Percentiles rank a stretch among this genome's conserved stretches.
Evolutionary conservation across 495 filamentous ascomycete genomes (phyloP).

Genomic region (Talaromyces stipitatus): DNA sequence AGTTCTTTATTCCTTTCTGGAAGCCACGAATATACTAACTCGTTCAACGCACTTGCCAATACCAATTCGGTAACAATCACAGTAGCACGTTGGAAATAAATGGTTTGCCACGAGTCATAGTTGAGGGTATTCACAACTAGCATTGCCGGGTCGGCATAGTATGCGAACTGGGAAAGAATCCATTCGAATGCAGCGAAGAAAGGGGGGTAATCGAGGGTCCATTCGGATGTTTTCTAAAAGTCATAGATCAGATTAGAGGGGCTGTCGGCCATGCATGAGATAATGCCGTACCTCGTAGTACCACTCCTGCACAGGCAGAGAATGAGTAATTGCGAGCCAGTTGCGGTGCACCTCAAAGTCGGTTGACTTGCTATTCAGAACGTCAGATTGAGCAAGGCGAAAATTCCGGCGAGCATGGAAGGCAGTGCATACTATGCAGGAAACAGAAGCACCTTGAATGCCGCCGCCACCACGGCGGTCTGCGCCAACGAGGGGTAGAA

Average conservation of each 20-base stretch:
- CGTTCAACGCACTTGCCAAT: conserved; percentile 73
- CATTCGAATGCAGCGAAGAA: conserved; percentile 98
- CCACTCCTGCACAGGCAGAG: conserved; percentile 80
- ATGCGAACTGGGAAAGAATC: conserved; percentile 75
- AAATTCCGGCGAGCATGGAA: neutral
- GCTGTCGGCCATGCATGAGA: neutral
- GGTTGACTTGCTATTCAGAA: conserved; percentile 75
- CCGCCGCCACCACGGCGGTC: conserved; percentile 78
- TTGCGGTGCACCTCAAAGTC: conserved; percentile 98
- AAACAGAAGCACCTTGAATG: conserved; percentile 89
- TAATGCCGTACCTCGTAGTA: conserved; percentile 80
- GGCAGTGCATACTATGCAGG: conserved; percentile 77
- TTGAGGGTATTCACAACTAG: conserved; percentile 69
- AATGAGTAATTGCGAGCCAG: conserved; percentile 93
- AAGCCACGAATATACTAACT: conserved; percentile 35
- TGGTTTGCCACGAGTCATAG: conserved; percentile 83
- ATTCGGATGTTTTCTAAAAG: conserved; percentile 80
- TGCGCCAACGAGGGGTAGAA: conserved; percentile 78
- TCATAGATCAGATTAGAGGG: neutral
- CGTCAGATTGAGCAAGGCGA: neutral
- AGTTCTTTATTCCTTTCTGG: neutral
- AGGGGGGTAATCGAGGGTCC: conserved; percentile 97
- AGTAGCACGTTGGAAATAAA: conserved; percentile 85
- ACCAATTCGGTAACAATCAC: conserved; percentile 85
- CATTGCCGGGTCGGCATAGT: conserved; percentile 71